Evolutionary conservation across 257 asterid species (phyloP), one percentile per base, ranked within the genome.

Genomic region (Solanum peruvianum): DNA sequence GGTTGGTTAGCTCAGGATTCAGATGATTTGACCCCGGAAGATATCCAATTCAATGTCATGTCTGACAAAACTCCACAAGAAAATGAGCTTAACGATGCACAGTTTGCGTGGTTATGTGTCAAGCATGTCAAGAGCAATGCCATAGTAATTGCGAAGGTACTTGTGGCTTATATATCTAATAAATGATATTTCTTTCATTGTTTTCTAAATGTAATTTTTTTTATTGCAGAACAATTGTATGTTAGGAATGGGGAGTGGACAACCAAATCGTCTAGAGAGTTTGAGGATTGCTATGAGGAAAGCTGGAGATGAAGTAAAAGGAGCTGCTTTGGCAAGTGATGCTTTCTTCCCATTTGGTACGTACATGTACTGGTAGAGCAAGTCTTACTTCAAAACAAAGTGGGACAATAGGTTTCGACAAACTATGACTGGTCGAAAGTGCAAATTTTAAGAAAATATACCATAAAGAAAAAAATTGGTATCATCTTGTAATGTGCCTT

Each of bases 161-260:
- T 71, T 86, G 0, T 52, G 27, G 47, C 44, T 49, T 31, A 31
- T 80, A 29, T 86, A 11, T 23, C 73, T 5, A 7, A 86, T 31
- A 25, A 2, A 42, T 70, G 45, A 25, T 39, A 14, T 10, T 87
- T 49, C n/a, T 67, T 82, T 69, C n/a, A 49, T 29, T 78, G n/a
- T 25, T 71, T 67, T 84, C 72, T 90, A 86, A 86, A 27, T 31
- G 56, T 37, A 45, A 11, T 44, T 37, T 41, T 41, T 41, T 86
- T 13, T 87, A 23, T 70, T 77, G 86, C 90, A 95, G 98, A 91
- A 95, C 87, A 93, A 93, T 86, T 91, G 98, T 87, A 95, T 94
- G 98, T 89, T 95, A 42, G 98, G 99, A 56, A 95, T 97, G 99
- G 99, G 99, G 89, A 95, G 99, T 87, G 99, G 99, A 47, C 99